These are phyloP conservation scores for Triticum dicoccoides DNA, from an alignment of 176 grass and related monocot species.

Conservation along the genomic window DNA sequence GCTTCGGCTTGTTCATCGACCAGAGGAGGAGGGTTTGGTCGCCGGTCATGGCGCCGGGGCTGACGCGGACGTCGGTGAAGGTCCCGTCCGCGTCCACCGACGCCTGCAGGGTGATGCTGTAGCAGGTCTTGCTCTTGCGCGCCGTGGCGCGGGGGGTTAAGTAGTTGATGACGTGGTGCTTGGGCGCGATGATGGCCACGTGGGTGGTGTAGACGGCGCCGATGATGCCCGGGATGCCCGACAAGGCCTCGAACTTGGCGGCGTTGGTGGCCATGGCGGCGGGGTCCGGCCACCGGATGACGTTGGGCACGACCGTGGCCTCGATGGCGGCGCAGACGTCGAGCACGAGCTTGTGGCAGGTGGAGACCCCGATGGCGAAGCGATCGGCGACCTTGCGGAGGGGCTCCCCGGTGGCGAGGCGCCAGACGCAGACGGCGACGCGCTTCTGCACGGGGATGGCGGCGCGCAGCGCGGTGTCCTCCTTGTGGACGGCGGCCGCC, in stretches of 20 bases:
- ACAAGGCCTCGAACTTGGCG: slow-evolving; percentile 34
- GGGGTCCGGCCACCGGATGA: slow-evolving; percentile 51
- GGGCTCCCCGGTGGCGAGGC: slow-evolving; percentile 74
- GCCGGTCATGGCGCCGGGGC: slow-evolving; percentile 63
- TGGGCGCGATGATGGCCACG: slow-evolving; percentile 86
- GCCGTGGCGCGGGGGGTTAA: slow-evolving; percentile 85
- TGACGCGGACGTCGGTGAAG: slow-evolving; percentile 87
- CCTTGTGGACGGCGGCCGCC: slow-evolving; percentile 57
- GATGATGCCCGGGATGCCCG: slow-evolving; percentile 61
- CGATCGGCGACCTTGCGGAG: slow-evolving; percentile 65
- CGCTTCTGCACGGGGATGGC: slow-evolving; percentile 85
- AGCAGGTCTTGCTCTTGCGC: slow-evolving; percentile 77
- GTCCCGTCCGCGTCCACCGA: slow-evolving; percentile 63
- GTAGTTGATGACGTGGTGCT: slow-evolving; percentile 62
- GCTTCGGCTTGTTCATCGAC: slow-evolving; percentile 26
- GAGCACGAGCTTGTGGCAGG: slow-evolving; percentile 84
- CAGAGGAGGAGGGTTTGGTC: slow-evolving; percentile 60
- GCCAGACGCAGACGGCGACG: slow-evolving; percentile 82
- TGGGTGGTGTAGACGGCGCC: slow-evolving; percentile 85
- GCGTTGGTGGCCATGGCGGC: slow-evolving; percentile 5
- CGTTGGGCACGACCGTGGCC: slow-evolving; percentile 58
- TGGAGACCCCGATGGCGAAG: slow-evolving; percentile 88
- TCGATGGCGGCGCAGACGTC: slow-evolving; percentile 82
- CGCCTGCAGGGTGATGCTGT: slow-evolving; percentile 76
- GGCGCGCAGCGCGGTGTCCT: slow-evolving; percentile 80